phyloP scores from a whole-genome alignment of 306 rosid genomes.

The Quercus wislizeni region DNA sequence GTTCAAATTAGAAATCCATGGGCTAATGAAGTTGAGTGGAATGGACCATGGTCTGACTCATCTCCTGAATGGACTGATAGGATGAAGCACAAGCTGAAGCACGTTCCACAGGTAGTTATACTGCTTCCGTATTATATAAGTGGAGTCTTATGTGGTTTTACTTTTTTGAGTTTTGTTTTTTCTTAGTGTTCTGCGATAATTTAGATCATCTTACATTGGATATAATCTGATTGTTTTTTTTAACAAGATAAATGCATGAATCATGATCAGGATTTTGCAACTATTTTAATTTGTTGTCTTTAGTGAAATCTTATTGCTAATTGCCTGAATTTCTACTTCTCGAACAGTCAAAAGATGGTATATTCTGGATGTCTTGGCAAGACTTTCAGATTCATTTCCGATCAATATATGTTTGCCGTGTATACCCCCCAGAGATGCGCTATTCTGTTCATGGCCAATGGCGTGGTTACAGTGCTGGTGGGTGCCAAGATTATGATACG shows the following conservation, averaged over 20 bases:
- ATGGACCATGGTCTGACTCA: conserved; percentile 97
- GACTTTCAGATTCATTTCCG: conserved; percentile 99
- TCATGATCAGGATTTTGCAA: not conserved
- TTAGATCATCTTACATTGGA: not conserved
- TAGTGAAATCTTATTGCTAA: conserved; percentile 1
- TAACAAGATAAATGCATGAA: too few species aligned
- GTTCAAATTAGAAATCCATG: conserved; percentile 99
- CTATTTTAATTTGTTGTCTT: not conserved
- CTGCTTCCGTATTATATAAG: not conserved
- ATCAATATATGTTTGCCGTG: conserved; percentile 92
- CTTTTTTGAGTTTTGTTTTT: conserved; percentile 3
- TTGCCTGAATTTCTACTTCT: conserved; percentile 8
- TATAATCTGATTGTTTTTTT: not conserved
- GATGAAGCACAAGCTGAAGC: conserved; percentile 96
- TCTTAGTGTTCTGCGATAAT: not conserved
- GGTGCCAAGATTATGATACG: conserved; percentile 97
- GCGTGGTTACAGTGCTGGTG: conserved; percentile 98
- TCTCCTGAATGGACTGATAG: conserved; percentile 96
- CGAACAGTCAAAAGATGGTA: conserved; percentile 89
- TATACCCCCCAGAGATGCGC: conserved; percentile 97
- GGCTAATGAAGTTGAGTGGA: conserved; percentile 99
- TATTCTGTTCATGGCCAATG: conserved; percentile 94
- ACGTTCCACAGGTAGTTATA: conserved; percentile 70
- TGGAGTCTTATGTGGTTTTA: conserved; percentile 2
- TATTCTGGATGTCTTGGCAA: conserved; percentile 99